Evolutionary conservation across 2,329 filamentous ascomycete species (phyloP).

Genomic region (Didymellaceae sp.): DNA sequence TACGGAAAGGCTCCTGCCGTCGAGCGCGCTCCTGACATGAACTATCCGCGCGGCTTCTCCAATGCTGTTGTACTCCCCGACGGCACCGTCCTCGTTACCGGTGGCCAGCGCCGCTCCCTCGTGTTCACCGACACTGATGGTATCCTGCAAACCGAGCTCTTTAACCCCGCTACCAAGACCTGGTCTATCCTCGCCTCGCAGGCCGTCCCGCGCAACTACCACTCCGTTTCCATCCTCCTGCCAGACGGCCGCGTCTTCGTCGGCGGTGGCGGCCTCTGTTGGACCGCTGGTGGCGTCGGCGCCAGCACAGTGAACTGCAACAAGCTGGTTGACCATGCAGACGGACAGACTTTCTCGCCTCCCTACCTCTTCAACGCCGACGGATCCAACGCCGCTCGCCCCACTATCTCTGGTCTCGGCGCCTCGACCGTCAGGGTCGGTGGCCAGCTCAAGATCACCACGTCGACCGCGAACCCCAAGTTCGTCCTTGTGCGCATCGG

Average conservation of each 20-base stretch:
- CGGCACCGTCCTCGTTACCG: constrained; percentile 35
- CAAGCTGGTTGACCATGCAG: constrained; percentile 36
- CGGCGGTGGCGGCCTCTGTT: constrained; percentile 37
- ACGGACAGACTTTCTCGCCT: constrained; percentile 37
- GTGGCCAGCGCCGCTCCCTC: constrained; percentile 31
- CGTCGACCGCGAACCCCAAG: constrained; percentile 11
- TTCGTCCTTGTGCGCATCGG: constrained; percentile 34
- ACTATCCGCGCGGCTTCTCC: constrained; percentile 31
- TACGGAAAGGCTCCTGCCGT: constrained; percentile 25
- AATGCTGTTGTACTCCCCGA: constrained; percentile 38
- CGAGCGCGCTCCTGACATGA: constrained; percentile 35
- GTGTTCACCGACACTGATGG: constrained; percentile 34
- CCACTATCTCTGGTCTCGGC: constrained; percentile 22
- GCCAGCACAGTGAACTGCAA: constrained; percentile 33
- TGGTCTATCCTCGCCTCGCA: constrained; percentile 33
- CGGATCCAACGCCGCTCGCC: constrained; percentile 27
- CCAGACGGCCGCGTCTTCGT: constrained; percentile 34
- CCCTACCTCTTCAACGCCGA: constrained; percentile 38
- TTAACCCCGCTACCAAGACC: constrained; percentile 31
- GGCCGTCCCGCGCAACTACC: constrained; percentile 36
- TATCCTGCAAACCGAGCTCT: constrained; percentile 33
- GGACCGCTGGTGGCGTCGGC: constrained; percentile 20
- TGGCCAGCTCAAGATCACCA: constrained; percentile 20
- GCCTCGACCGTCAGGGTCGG: constrained; percentile 28
- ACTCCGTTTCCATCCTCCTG: constrained; percentile 33